Evolutionary conservation across 305 asterid species (phyloP).

Genomic region (Fraxinus sp.): DNA sequence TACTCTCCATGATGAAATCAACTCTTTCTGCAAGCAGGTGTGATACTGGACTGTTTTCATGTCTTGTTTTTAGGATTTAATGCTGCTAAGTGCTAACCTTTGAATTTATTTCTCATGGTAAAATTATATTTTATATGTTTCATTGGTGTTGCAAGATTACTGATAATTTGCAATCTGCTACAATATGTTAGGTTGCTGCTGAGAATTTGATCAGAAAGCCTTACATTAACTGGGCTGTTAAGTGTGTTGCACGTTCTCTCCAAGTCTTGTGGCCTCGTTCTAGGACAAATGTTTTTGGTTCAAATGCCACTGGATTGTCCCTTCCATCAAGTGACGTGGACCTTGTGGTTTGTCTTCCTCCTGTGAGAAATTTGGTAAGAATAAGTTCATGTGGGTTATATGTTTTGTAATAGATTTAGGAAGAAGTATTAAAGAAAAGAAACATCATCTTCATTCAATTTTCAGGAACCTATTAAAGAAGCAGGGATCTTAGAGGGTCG

Average conservation of each 20-base stretch:
- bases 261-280: constrained; percentile 99
- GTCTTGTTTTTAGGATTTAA: constrained; percentile 13
- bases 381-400: constrained; percentile 1
- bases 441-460: constrained; percentile 24
- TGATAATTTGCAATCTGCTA: constrained; percentile 27
- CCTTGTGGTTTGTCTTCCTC: constrained; percentile 97
- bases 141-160: constrained; percentile 20
- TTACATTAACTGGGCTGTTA: constrained; percentile 95
- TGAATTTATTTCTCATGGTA: constrained; percentile 18
- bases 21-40: constrained; percentile 93
- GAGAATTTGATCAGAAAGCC: constrained; percentile 88
- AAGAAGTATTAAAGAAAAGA: constrained; percentile 10
- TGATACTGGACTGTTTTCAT: constrained; percentile 24
- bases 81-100: constrained; percentile 24
- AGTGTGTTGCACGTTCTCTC: constrained; percentile 96
- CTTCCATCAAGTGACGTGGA: constrained; percentile 98
- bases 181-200: constrained; percentile 69
- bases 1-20: constrained; percentile 80
- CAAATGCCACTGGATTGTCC: constrained; percentile 95
- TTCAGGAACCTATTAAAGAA: constrained; percentile 97
- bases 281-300: constrained; percentile 87
- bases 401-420: constrained; percentile 15
- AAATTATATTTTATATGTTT: constrained; percentile 15
- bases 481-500: constrained; percentile 99
- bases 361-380: constrained; percentile 98